Evolutionary conservation across 106 monocot species (phyloP).

Genomic region (Platanthera guangdongensis): DNA sequence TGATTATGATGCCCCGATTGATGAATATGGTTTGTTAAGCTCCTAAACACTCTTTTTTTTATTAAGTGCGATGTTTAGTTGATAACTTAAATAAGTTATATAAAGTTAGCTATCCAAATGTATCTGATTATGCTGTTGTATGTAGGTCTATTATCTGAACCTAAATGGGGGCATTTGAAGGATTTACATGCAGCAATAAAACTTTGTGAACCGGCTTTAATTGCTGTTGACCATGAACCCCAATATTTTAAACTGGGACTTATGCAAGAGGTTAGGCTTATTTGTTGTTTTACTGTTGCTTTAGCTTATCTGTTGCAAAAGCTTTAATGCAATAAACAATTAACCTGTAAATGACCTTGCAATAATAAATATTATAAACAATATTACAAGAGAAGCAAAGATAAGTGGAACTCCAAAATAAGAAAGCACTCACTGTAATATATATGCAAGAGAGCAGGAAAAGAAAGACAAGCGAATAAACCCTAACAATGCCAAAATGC

Average conservation of each 20-base stretch:
- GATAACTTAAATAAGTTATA: background rate
- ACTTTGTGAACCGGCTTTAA: constrained; percentile 90
- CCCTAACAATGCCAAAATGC: too few species aligned
- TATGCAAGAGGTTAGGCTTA: constrained; percentile 73
- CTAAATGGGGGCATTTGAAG: constrained; percentile 96
- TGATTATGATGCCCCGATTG: constrained; percentile 98
- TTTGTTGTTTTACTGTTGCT: background rate
- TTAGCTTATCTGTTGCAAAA: background rate
- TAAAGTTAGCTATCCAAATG: background rate
- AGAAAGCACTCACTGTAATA: too few species aligned
- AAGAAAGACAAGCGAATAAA: too few species aligned
- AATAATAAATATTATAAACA: too few species aligned
- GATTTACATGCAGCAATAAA: constrained; percentile 84
- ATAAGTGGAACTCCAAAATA: too few species aligned
- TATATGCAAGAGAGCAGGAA: too few species aligned
- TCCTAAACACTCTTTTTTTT: constrained; percentile 4
- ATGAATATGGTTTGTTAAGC: constrained; percentile 76
- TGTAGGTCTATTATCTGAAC: constrained; percentile 65
- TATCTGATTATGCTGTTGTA: background rate
- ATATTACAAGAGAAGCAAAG: too few species aligned
- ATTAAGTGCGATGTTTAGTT: background rate
- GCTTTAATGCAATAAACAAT: too few species aligned
- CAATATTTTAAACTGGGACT: constrained; percentile 82
- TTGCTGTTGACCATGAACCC: constrained; percentile 65
- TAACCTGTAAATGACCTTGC: too few species aligned